Base-by-base conservation (phyloP, 2,329 filamentous ascomycete genomes). In the Ascochyta fabae region DNA sequence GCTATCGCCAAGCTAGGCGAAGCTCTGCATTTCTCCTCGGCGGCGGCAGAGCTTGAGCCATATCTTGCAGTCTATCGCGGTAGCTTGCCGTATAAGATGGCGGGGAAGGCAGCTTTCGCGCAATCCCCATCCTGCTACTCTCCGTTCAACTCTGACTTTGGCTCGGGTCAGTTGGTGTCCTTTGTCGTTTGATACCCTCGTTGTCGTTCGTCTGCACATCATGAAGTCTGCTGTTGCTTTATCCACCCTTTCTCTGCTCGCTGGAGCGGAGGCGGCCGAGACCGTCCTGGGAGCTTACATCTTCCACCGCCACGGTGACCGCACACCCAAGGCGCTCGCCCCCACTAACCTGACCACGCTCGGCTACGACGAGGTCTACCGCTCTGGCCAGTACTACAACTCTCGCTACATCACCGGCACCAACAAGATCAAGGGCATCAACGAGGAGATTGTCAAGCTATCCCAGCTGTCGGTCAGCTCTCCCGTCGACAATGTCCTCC, bases 261-360 rank as follows among this genome's bases (percentile, higher is more conserved):
- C 67, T 36, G 64, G 66, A 29, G 60, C 64, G 36, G 64, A 70
- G 24, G 71, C 72, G 26, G 73, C 71, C 53, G 90, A 96, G 79
- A 90, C 87, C 0, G 81, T 95, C 26, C 82, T 96, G 15, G 92
- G 92, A 48, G 87, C 88, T 41, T 95, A 93, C 76, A 87, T 96
- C 76, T 96, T 96, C 81, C 87, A 91, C 66, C 89, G 93, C 41
- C 93, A 97, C 78, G 93, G 93, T 54, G 93, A 97, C 76, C 87
- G 93, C 52, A 94, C 92, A 0, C 79, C 91, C 60, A 96, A 96
- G 79, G 81, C 85, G 16, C 86, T 86, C 60, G 81, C 86, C 41
- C 89, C 89, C 12, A 86, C 90, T 26, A 83, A 84, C 62, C 78
- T 97, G 72, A 96, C 93, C 12, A 83, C 88, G 56, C 83, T 96